Base-by-base conservation (phyloP, 495 filamentous ascomycete genomes). In the Tuber brumale region DNA sequence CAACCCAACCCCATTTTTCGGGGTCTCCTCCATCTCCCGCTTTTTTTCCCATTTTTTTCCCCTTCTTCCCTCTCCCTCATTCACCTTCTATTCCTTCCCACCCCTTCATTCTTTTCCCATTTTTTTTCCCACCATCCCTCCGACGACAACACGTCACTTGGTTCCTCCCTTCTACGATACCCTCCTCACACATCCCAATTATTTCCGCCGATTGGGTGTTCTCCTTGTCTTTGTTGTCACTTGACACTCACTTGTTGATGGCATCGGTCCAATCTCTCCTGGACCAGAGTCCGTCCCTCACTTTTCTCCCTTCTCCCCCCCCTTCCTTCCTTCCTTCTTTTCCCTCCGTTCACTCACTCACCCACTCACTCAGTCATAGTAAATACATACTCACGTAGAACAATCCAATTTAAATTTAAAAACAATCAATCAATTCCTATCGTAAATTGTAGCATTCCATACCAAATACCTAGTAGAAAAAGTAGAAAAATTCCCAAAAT, bases 21-120 rank as follows among this genome's bases (percentile, higher is more conserved):
- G 78, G 78, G 78, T 79, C 77, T 76, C 73, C 75, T 71, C 73
- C 78, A 80, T 80, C 78, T 80, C 76, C 78, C 73, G 76, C 42
- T 79, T 80, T 74, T 69, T 71, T 77, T 80, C 76, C 77, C 69
- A 70, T 79, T 76, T 76, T 70, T 75, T 43, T 73, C 71, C 57
- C 44, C 69, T 75, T 72, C 72, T 72, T 43, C 19, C 45, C 35
- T 27, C 41, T 71, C 70, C 21, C 42, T 71, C 77, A 57, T 37
- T 42, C 37, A 35, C 71, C 72, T 46, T n/a, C 71, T 61, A 21
- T 27, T 73, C 70, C 35, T 69, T 46, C 74, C 74, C 72, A 80
- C 73, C 75, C 43, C 66, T 44, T 66, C 57, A 66, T 76, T 70
- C 66, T 72, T 71, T 82, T 73, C 73, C 80, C 72, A 79, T 76